Evolutionary conservation across 371 early-diverging fungal genomes (phyloP).

Genomic region (Chytridiales sp.): DNA sequence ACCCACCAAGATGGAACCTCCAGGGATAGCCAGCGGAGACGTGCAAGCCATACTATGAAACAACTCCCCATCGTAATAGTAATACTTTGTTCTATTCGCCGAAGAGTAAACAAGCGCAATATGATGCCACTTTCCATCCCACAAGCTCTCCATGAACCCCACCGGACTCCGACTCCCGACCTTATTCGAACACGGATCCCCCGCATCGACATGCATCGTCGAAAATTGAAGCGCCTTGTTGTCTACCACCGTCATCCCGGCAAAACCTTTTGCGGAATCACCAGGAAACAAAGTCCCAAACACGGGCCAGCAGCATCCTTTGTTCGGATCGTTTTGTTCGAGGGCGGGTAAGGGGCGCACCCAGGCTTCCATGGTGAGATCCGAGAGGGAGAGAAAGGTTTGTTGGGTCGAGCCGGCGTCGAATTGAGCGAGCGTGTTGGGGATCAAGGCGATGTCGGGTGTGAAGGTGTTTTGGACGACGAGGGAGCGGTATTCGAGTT

Average conservation of each 20-base stretch:
- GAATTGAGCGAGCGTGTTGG: slow-evolving; percentile 1
- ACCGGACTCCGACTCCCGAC: background rate
- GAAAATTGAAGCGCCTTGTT: background rate
- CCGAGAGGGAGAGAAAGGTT: background rate
- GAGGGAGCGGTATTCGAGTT: background rate
- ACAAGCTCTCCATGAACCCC: background rate
- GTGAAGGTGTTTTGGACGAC: background rate
- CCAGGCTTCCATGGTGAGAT: slow-evolving; percentile 14
- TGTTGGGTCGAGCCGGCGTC: background rate
- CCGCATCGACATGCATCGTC: slow-evolving; percentile 2
- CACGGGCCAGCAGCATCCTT: slow-evolving; percentile 17
- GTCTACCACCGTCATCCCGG: slow-evolving; percentile 8
- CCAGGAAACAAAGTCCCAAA: slow-evolving; percentile 7
- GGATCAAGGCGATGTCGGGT: background rate
- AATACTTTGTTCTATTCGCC: background rate
- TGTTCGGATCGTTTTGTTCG: slow-evolving; percentile 4
- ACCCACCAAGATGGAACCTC: slow-evolving; percentile 5
- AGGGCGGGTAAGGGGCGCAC: slow-evolving; percentile 4
- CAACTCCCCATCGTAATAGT: slow-evolving; percentile 7
- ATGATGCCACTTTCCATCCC: slow-evolving; percentile 16
- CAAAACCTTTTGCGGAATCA: background rate
- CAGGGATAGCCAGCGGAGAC: background rate
- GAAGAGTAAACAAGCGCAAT: slow-evolving; percentile 4
- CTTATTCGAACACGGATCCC: slow-evolving; percentile 1
- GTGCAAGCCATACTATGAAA: slow-evolving; percentile 5